Conservation (phyloP, 2,329 filamentous ascomycete genomes). For the Neofusicoccum umdonicola region DNA sequence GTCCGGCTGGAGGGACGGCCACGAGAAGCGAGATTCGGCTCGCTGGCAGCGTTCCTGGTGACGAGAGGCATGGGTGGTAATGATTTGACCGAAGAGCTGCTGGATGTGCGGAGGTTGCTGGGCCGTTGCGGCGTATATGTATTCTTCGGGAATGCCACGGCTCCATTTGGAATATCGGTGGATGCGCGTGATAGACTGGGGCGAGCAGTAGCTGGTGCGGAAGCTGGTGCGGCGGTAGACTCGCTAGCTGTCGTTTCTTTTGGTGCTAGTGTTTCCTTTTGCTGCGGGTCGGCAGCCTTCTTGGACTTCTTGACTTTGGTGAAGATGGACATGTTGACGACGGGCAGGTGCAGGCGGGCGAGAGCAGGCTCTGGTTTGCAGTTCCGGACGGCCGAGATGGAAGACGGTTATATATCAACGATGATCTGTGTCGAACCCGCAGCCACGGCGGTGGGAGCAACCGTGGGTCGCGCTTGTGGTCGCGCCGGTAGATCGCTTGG, state of each 20-base stretch:
- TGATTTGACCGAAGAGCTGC: neutral
- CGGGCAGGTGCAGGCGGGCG: neutral
- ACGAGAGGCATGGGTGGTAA: neutral
- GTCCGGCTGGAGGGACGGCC: neutral
- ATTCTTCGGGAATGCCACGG: conserved; percentile 22
- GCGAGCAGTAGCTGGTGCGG: conserved; percentile 12
- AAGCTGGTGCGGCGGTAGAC: neutral
- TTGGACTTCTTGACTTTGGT: conserved; percentile 29
- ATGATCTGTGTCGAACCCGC: neutral
- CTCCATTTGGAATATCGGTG: conserved; percentile 29
- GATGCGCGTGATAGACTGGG: conserved; percentile 11
- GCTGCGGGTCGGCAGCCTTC: conserved; percentile 26
- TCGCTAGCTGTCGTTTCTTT: conserved; percentile 8
- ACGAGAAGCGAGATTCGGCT: neutral
- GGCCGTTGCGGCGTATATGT: conserved; percentile 22
- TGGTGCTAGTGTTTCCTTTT: conserved; percentile 23
- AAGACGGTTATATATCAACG: neutral
- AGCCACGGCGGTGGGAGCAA: neutral
- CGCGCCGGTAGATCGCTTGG: neutral
- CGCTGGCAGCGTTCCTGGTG: neutral
- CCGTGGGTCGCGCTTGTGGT: neutral
- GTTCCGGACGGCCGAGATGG: neutral
- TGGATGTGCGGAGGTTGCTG: conserved; percentile 2
- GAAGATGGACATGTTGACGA: conserved; percentile 31
- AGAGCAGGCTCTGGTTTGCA: neutral